Conservation (phyloP, 192 early-diverging fungal species). For the Coemansia javaensis region DNA sequence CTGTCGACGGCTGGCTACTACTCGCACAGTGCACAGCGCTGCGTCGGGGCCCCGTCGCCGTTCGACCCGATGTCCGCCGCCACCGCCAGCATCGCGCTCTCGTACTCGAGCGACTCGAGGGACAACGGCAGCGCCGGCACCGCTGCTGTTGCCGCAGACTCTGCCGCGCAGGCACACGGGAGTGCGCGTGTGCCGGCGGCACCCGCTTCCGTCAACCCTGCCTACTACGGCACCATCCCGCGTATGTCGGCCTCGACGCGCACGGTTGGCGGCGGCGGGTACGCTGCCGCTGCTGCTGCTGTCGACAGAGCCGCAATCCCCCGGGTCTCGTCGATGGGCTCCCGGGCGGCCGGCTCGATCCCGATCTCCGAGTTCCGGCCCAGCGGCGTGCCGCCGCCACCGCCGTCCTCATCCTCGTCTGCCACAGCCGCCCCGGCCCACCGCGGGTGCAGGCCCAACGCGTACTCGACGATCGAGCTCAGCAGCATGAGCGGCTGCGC, state of each 20-base stretch:
- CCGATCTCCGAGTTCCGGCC: too few relatives aligned
- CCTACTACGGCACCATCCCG: too few relatives aligned
- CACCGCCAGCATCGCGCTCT: conserved; percentile 9
- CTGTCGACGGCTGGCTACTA: conserved; percentile 2
- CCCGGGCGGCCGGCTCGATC: too few relatives aligned
- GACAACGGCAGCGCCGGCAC: background rate
- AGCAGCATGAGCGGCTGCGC: background rate
- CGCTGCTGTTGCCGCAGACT: background rate
- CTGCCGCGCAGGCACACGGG: too few relatives aligned
- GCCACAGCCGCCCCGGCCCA: background rate
- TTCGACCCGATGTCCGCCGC: conserved; percentile 13
- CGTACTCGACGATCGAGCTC: background rate
- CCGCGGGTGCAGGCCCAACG: background rate
- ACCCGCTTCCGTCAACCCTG: too few relatives aligned
- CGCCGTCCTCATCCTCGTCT: too few relatives aligned
- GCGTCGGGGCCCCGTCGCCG: conserved; percentile 1
- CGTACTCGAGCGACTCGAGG: conserved; percentile 12
- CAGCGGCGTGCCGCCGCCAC: too few relatives aligned
- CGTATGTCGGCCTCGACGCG: too few relatives aligned
- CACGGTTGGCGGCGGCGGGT: too few relatives aligned
- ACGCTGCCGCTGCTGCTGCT: background rate
- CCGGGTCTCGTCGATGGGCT: too few relatives aligned
- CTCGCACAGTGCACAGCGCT: background rate
- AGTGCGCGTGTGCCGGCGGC: too few relatives aligned
- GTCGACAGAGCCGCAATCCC: too few relatives aligned